Percentiles rank a stretch among this genome's conserved stretches.
Evolutionary conservation across 2,329 filamentous ascomycete genomes (phyloP).

Genomic region (Pseudonectria buxi): DNA sequence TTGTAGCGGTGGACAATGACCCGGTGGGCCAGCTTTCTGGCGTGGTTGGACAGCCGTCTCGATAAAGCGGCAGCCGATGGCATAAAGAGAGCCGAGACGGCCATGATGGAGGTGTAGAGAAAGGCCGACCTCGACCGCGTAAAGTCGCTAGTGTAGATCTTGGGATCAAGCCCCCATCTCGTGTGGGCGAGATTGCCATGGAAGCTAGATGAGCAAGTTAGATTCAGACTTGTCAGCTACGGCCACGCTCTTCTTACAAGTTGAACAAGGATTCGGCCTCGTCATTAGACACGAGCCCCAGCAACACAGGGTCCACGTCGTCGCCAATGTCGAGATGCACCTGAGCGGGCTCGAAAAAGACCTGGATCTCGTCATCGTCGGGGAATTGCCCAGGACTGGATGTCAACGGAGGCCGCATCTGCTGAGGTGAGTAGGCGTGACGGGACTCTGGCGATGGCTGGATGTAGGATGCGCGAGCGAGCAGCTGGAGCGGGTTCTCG

Average conservation of each 20-base stretch:
- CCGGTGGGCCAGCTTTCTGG: constrained; percentile 53
- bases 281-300: constrained; percentile 59
- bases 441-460: constrained; percentile 41
- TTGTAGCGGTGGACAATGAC: constrained; percentile 56
- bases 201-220: constrained; percentile 41
- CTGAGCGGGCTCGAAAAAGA: constrained; percentile 60
- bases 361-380: constrained; percentile 44
- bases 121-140: constrained; percentile 63
- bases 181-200: constrained; percentile 65
- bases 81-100: constrained; percentile 61
- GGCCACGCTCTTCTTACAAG: constrained; percentile 49
- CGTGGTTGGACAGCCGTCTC: constrained; percentile 58
- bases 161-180: constrained; percentile 64
- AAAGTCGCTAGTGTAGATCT: constrained; percentile 58
- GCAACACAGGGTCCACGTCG: constrained; percentile 61
- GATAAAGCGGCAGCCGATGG: constrained; percentile 57
- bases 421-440: constrained; percentile 20
- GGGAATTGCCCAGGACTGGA: constrained; percentile 12
- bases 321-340: constrained; percentile 57
- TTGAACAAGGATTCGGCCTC: constrained; percentile 59
- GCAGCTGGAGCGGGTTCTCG: constrained; percentile 66
- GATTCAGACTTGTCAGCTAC: background rate
- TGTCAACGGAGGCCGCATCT: constrained; percentile 12
- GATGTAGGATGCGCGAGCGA: constrained; percentile 66
- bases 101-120: constrained; percentile 64